phyloP scores from a whole-genome alignment of 1,284 basidiomycete species.

The Rhodotorula sp. region DNA sequence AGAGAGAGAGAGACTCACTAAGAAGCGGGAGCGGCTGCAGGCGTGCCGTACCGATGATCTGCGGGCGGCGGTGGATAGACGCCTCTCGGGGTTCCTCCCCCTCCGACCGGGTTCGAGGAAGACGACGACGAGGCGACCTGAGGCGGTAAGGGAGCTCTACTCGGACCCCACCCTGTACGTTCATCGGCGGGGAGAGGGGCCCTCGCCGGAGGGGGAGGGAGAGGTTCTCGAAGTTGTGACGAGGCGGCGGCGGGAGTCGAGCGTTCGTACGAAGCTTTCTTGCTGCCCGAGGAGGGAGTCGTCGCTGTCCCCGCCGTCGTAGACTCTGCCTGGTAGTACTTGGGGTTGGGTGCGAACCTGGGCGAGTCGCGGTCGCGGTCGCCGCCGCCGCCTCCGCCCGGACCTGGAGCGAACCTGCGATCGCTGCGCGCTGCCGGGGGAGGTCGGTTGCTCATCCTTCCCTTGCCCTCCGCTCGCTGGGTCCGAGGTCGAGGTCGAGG shows the following conservation, averaged over 20 bases:
- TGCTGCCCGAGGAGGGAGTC: not conserved
- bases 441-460: too few relatives aligned
- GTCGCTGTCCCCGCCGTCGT: not conserved
- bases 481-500: too few relatives aligned
- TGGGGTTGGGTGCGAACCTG: not conserved
- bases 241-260: too few relatives aligned
- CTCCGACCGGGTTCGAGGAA: not conserved
- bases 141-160: not conserved
- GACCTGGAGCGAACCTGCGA: slow-evolving; percentile 1
- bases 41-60: not conserved
- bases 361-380: not conserved
- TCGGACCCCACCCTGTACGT: not conserved
- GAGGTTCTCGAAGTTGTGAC: not conserved
- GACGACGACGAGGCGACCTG: not conserved
- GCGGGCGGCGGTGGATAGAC: not conserved
- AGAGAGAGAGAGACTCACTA: too few relatives aligned
- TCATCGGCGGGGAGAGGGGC: not conserved
- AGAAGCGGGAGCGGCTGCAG: not conserved
- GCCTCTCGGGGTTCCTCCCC: not conserved
- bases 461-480: too few relatives aligned
- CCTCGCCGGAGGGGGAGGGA: not conserved
- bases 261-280: not conserved
- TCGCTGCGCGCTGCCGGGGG: too few relatives aligned
- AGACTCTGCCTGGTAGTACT: not conserved
- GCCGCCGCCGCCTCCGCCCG: not conserved